Conservation (phyloP, 495 filamentous ascomycete genomes). For the Hypoxylon subgilvum region DNA sequence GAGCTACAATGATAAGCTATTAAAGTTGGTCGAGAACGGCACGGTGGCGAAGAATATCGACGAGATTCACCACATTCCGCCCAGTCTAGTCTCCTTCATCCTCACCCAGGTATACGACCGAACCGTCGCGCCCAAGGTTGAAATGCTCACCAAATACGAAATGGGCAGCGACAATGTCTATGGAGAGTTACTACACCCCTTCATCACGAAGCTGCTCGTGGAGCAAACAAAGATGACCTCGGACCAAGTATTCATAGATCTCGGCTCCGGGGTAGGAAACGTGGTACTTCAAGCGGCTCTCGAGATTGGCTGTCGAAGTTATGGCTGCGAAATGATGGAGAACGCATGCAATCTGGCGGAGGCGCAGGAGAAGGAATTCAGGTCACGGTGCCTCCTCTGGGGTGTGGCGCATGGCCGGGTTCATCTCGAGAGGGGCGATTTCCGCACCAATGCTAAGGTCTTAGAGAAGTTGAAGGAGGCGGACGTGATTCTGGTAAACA, state of each 20-base stretch:
- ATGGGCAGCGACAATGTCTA: slow-evolving; percentile 91
- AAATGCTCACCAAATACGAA: slow-evolving; percentile 79
- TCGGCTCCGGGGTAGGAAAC: slow-evolving; percentile 94
- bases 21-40: slow-evolving; percentile 64
- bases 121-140: slow-evolving; percentile 86
- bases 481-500: slow-evolving; percentile 95
- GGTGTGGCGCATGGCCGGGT: slow-evolving; percentile 80
- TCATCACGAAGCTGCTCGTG: slow-evolving; percentile 77
- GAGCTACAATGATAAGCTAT: slow-evolving; percentile 76
- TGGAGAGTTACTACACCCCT: slow-evolving; percentile 85
- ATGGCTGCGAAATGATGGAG: slow-evolving; percentile 95
- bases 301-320: slow-evolving; percentile 91
- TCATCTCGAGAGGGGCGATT: slow-evolving; percentile 83
- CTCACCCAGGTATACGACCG: slow-evolving; percentile 88
- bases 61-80: slow-evolving; percentile 64
- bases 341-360: slow-evolving; percentile 85
- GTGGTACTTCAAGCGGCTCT: slow-evolving; percentile 93
- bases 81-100: slow-evolving; percentile 78
- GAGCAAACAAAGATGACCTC: slow-evolving; percentile 78
- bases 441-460: slow-evolving; percentile 75
- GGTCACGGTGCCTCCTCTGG: slow-evolving; percentile 84
- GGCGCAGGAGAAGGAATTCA: slow-evolving; percentile 84
- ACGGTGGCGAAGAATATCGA: slow-evolving; percentile 73
- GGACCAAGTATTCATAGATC: slow-evolving; percentile 85
- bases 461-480: slow-evolving; percentile 75